Base-by-base conservation (phyloP, 2,329 filamentous ascomycete species). In the Paraphaeosphaeria minitans region DNA sequence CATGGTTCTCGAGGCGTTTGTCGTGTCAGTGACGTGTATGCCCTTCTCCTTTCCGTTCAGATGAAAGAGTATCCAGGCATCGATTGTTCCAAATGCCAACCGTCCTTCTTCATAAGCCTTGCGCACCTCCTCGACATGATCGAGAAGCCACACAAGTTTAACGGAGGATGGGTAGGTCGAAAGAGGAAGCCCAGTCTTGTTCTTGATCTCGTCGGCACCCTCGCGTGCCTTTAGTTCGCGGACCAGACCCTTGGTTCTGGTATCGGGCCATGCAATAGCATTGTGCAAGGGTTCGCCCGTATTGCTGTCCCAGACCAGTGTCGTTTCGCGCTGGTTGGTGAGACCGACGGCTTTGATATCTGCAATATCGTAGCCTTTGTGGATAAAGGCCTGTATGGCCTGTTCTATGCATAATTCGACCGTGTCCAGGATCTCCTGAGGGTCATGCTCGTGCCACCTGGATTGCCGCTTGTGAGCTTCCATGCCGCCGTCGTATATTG, bases 381-480 rank as follows among this genome's bases (percentile, higher is more conserved):
- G 81, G 51, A 86, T 78, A 77, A 96, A 96, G 43, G 88, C 80
- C 70, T 87, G 85, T 59, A 89, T 85, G 0, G 91, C 91, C 63
- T 87, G 85, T 66, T 92, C 89, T 66, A 96, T 93, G 77, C 93
- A 97, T 62, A 84, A 84, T 70, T 92, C 85, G 33, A 94, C 91
- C 0, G 91, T 90, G 55, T 82, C 79, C 47, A 96, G 82, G 55
- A 97, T 85, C 71, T 92, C 91, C 52, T 86, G 79, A 4, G 93
- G 91, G 69, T 96, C 89, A 73, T 96, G 92, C 75, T 97, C 93
- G 76, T 96, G 91, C 92, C 91, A 96, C 77, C 90, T 93, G 73
- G 33, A 56, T 56, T 35, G 37, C 35, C 13, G 39, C 42, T 55
- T 12, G 59, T 73, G 55, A 71, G 66, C 43, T 42, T 56, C 22